Base-by-base conservation (phyloP, 805 yeast species). In the Starmera amethionina region DNA sequence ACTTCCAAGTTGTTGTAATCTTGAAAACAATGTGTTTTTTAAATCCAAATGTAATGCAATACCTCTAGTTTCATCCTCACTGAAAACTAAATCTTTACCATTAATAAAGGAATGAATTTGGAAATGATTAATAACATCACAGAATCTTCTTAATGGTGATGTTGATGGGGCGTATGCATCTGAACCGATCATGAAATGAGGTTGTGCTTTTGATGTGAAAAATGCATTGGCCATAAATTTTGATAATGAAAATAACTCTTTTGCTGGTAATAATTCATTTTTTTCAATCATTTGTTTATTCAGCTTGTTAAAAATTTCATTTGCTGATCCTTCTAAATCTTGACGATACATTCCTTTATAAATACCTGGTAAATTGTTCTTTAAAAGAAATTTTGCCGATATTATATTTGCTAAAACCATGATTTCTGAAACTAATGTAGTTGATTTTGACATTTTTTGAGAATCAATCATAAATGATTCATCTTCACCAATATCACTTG, bases 141-240 rank as follows among this genome's bases (percentile, higher is more conserved):
- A 79, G 48, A 74, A 82, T 47, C 97, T 67, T 56, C 97, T 69
- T 46, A 93, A 64, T 2, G 98, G 97, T 0, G 97, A 88, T 0
- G 97, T 89, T 8, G 84, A 80, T 15, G 86, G 82, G 5, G 82
- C 68, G 52, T 89, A 87, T 6, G 63, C 55, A 0, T 60, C 56
- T 8, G 84, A 59, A 4, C 89, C 94, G 25, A 87, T 59, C 46
- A 82, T 74, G 18, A 67, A 64, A 59, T 88, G 96, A 1, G 50
- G 53, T 0, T 49, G 46, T 1, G 83, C 73, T 1, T 42, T 37
- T 0, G 72, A 57, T 3, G 76, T 63, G 35, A 73, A 67, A 31
- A 63, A 65, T 4, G 90, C 80, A 15, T 76, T 64, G 3, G 73
- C 70, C 49, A 79, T 55, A 30, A 73, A 65, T 6, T 73, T 60